Evolutionary conservation across 192 early-diverging fungal species (phyloP), one percentile per base, ranked within the genome.

Genomic region (Chytriomyces sp.): DNA sequence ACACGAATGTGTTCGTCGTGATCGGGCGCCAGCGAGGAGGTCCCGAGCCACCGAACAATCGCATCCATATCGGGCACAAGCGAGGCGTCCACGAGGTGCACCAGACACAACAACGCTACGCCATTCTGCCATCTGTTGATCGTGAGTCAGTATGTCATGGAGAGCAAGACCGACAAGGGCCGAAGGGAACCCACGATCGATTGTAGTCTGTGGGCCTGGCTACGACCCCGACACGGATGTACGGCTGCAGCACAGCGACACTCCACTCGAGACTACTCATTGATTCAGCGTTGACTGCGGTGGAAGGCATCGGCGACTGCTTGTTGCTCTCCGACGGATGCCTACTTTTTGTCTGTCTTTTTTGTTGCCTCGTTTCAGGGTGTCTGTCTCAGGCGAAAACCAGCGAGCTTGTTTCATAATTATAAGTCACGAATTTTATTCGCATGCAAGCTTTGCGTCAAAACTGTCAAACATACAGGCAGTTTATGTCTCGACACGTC

Each of bases 361-460:
- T n/a, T n/a, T n/a, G n/a, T n/a, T n/a, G n/a, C n/a, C n/a, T n/a
- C n/a, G n/a, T n/a, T n/a, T n/a, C n/a, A n/a, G n/a, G n/a, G n/a
- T n/a, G n/a, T n/a, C n/a, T n/a, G n/a, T n/a, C n/a, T n/a, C n/a
- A n/a, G n/a, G n/a, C n/a, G n/a, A n/a, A n/a, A n/a, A n/a, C n/a
- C n/a, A n/a, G n/a, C n/a, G n/a, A n/a, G n/a, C n/a, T n/a, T n/a
- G n/a, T n/a, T n/a, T n/a, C n/a, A n/a, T n/a, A n/a, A n/a, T n/a
- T n/a, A n/a, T n/a, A n/a, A n/a, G n/a, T n/a, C n/a, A n/a, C n/a
- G n/a, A n/a, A n/a, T n/a, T 61, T 61, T 44, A 64, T 44, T 64
- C 62, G 28, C 62, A 64, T 14, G 62, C 62, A 5, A 64, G 39
- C 49, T 64, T 64, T 10, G 89, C 90, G 72, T 96, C 94, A 67